Percentiles rank a stretch among this genome's conserved stretches.
These are phyloP conservation scores for Parascedosporium putredinis DNA, from an alignment of 2,329 filamentous ascomycete genomes.

Conservation along the genomic window DNA sequence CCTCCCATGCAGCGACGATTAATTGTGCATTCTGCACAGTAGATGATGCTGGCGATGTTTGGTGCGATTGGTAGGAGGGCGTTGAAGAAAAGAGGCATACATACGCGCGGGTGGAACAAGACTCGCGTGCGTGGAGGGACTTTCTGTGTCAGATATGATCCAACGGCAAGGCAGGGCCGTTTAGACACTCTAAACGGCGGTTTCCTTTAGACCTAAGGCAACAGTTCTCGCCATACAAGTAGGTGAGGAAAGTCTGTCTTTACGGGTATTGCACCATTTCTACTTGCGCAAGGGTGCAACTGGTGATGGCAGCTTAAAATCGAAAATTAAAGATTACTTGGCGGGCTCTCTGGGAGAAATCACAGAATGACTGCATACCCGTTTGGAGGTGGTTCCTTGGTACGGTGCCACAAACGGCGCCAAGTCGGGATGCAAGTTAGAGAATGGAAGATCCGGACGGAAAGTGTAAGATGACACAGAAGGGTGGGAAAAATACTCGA, in stretches of 20 bases:
- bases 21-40: neutral
- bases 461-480: conserved; percentile 1
- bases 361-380: too few relatives aligned
- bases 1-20: neutral
- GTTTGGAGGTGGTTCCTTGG: too few relatives aligned
- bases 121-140: neutral
- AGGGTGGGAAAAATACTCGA: neutral
- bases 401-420: neutral
- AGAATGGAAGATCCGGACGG: conserved; percentile 7
- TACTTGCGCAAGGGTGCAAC: too few relatives aligned
- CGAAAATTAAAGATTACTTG: too few relatives aligned
- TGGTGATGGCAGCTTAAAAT: too few relatives aligned
- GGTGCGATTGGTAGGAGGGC: neutral
- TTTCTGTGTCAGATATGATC: neutral
- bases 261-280: too few relatives aligned
- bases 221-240: too few relatives aligned
- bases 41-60: neutral
- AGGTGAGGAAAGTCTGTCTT: too few relatives aligned
- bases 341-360: too few relatives aligned
- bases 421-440: conserved; percentile 5
- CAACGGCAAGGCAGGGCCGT: neutral
- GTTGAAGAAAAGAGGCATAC: neutral
- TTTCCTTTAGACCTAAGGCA: too few relatives aligned
- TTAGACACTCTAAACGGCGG: conserved; percentile 3
- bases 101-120: conserved; percentile 1